Evolutionary conservation across 2,329 filamentous ascomycete species (phyloP).

Genomic region (Sclerotinia minor): DNA sequence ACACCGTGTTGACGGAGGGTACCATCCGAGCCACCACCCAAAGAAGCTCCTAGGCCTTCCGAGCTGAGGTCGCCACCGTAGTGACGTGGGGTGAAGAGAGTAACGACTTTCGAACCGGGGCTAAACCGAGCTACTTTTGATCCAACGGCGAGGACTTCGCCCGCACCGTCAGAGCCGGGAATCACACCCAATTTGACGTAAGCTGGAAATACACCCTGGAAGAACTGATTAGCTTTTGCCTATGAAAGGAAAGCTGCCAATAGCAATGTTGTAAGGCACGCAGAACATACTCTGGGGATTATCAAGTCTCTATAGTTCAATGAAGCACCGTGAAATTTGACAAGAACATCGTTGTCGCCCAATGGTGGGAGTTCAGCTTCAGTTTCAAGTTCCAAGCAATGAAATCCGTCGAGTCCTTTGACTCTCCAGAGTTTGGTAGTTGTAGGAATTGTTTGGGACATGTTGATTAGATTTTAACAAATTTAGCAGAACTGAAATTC

Average conservation of each 20-base stretch:
- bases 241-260: not conserved
- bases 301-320: constrained; percentile 46
- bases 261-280: too few species aligned
- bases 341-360: constrained; percentile 55
- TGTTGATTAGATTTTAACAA: not conserved
- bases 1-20: constrained; percentile 52
- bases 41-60: constrained; percentile 46
- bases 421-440: constrained; percentile 50
- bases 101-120: constrained; percentile 59
- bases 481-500: not conserved
- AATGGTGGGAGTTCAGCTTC: constrained; percentile 44
- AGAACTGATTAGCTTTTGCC: not conserved
- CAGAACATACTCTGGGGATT: constrained; percentile 40
- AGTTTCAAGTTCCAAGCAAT: constrained; percentile 48
- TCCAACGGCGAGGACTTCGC: constrained; percentile 53
- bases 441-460: constrained; percentile 37
- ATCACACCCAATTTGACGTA: constrained; percentile 34
- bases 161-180: constrained; percentile 47
- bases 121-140: constrained; percentile 57
- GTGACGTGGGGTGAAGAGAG: constrained; percentile 56
- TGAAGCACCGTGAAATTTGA: constrained; percentile 49
- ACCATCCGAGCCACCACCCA: constrained; percentile 55
- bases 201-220: constrained; percentile 38
- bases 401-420: constrained; percentile 50
- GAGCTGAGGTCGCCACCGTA: constrained; percentile 34